Evolutionary conservation across 306 rosid species (phyloP).

Genomic region (Citrullus mucosospermus): DNA sequence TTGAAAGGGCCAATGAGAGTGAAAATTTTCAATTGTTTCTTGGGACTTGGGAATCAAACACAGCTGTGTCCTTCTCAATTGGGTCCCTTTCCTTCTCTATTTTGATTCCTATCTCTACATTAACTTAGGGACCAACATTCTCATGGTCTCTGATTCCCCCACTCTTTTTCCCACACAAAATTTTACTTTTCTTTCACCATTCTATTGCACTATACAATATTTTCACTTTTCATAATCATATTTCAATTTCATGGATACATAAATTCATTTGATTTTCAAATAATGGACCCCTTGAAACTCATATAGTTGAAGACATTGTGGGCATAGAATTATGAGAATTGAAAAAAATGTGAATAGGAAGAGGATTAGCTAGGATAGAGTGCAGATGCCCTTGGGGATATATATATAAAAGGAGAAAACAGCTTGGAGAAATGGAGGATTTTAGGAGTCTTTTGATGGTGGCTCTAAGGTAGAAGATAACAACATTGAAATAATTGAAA

Average conservation of each 20-base stretch:
- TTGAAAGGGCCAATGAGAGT: not conserved
- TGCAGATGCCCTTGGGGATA: not conserved
- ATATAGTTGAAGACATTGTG: not conserved
- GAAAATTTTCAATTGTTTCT: conserved; percentile 13
- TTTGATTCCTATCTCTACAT: conserved; percentile 24
- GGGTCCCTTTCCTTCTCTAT: conserved; percentile 36
- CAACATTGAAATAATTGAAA: not conserved
- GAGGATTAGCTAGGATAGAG: not conserved
- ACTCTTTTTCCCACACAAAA: not conserved
- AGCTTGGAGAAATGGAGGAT: not conserved
- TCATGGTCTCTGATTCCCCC: conserved; percentile 33
- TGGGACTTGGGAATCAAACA: conserved; percentile 29
- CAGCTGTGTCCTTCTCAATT: conserved; percentile 42
- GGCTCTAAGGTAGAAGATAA: not conserved
- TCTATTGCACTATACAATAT: not conserved
- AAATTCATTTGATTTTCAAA: no score
- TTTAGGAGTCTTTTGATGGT: not conserved
- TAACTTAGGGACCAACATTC: conserved; percentile 60
- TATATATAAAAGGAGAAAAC: not conserved
- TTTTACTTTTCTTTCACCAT: conserved; percentile 1
- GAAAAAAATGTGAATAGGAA: not conserved
- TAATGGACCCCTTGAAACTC: not conserved
- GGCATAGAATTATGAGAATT: not conserved
- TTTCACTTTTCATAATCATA: not conserved
- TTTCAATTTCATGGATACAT: no score